Conservation (phyloP, 2,329 filamentous ascomycete species). For the Sporothrix globosa region DNA sequence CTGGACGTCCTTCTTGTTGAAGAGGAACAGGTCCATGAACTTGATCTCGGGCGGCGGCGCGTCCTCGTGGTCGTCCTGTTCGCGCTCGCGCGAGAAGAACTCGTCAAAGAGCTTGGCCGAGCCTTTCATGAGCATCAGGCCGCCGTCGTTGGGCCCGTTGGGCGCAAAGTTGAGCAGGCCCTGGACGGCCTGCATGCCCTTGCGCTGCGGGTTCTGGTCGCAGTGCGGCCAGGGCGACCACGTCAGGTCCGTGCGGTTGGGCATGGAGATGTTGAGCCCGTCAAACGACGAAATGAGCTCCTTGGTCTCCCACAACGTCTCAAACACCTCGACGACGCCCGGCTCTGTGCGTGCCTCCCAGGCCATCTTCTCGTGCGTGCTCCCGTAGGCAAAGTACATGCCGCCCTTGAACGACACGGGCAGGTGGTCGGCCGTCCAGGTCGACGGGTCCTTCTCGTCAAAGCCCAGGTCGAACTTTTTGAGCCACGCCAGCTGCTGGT, state of each 20-base stretch:
- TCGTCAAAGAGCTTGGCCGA: slow-evolving; percentile 33
- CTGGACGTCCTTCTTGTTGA: slow-evolving; percentile 7
- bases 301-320: slow-evolving; percentile 45
- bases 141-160: slow-evolving; percentile 45
- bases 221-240: slow-evolving; percentile 44
- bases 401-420: slow-evolving; percentile 32
- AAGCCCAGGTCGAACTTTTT: slow-evolving; percentile 35
- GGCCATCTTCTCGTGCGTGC: slow-evolving; percentile 46
- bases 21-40: slow-evolving; percentile 24
- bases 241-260: slow-evolving; percentile 38
- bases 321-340: slow-evolving; percentile 45
- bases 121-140: slow-evolving; percentile 45
- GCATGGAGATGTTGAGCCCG: slow-evolving; percentile 45
- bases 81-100: slow-evolving; percentile 20
- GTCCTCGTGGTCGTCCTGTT: background rate
- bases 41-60: slow-evolving; percentile 12
- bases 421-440: slow-evolving; percentile 45
- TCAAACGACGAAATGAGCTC: slow-evolving; percentile 47
- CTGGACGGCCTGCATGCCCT: slow-evolving; percentile 40
- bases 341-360: slow-evolving; percentile 48
- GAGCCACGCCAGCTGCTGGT: slow-evolving; percentile 38
- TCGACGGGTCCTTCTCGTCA: slow-evolving; percentile 41
- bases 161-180: slow-evolving; percentile 43
- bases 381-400: slow-evolving; percentile 41
- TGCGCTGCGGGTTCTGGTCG: slow-evolving; percentile 41